Evolutionary conservation across 2,329 filamentous ascomycete species (phyloP).

Genomic region (Cadophora sp.): DNA sequence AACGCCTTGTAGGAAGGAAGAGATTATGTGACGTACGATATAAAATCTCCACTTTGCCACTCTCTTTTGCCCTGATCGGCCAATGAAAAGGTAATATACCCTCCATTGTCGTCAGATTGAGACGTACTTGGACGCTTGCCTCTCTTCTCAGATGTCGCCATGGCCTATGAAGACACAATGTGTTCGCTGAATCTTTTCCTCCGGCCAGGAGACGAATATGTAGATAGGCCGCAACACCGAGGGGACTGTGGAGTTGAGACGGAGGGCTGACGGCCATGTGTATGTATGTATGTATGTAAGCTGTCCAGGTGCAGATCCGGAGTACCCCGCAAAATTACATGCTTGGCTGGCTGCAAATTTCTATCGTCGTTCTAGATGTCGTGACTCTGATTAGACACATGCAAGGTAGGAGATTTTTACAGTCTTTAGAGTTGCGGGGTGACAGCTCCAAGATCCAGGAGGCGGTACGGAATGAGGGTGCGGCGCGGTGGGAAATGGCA

Average conservation of each 20-base stretch:
- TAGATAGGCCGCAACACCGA: slow-evolving; percentile 5
- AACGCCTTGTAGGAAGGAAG: background rate
- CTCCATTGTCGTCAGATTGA: slow-evolving; percentile 12
- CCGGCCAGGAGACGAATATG: background rate
- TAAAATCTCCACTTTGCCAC: slow-evolving; percentile 11
- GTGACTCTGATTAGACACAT: background rate
- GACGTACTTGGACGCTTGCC: background rate
- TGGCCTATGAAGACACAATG: background rate
- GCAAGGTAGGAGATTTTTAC: too few species aligned
- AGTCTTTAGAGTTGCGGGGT: too few species aligned
- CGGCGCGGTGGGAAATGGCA: too few species aligned
- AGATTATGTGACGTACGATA: background rate
- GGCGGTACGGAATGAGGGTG: too few species aligned
- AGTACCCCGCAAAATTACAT: slow-evolving; percentile 11
- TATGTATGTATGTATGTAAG: slow-evolving; percentile 7
- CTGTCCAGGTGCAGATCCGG: background rate
- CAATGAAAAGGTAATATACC: slow-evolving; percentile 16
- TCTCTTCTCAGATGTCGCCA: slow-evolving; percentile 9
- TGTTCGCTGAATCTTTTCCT: background rate
- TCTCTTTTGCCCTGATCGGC: slow-evolving; percentile 12
- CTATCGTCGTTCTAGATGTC: background rate
- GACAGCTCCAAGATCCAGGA: background rate
- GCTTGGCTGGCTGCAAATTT: slow-evolving; percentile 6
- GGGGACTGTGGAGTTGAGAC: background rate
- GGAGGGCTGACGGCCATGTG: background rate